These are phyloP conservation scores for Malus sieversii DNA, from an alignment of 306 rosid species.

Conservation along the genomic window DNA sequence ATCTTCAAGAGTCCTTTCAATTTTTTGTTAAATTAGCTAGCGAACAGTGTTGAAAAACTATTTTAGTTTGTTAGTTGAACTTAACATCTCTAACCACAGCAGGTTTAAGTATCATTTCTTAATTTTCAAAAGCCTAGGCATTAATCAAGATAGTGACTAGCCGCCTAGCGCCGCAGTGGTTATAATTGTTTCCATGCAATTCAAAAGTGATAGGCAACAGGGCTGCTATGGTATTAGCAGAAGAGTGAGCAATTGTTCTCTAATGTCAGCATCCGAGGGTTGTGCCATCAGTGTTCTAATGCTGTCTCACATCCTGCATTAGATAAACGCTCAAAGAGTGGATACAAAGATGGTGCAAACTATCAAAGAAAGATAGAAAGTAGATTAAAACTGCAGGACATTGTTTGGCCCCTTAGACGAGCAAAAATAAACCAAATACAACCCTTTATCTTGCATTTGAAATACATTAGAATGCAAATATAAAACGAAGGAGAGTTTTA, in stretches of 20 bases:
- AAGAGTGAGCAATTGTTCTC: neutral
- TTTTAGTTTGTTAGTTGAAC: too few relatives aligned
- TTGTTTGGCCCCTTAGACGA: constrained; percentile 24
- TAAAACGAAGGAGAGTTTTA: constrained; percentile 28
- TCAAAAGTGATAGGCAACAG: neutral
- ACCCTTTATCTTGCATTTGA: constrained; percentile 23
- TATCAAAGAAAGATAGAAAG: neutral
- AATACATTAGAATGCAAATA: constrained; percentile 23
- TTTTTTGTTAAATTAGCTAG: too few relatives aligned
- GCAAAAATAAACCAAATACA: constrained; percentile 32
- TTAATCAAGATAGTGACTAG: too few relatives aligned
- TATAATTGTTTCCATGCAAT: neutral
- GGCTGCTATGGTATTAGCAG: neutral
- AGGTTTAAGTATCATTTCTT: too few relatives aligned
- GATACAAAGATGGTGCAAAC: constrained; percentile 4
- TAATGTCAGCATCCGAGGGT: neutral
- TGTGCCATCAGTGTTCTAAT: neutral
- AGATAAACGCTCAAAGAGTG: neutral
- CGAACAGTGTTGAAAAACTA: too few relatives aligned
- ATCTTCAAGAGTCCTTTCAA: too few relatives aligned
- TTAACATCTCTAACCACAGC: too few relatives aligned
- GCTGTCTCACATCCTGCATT: neutral
- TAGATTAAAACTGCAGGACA: constrained; percentile 13
- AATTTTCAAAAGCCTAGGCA: too few relatives aligned
- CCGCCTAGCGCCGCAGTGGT: too few relatives aligned